phyloP scores from a whole-genome alignment of 2,329 filamentous ascomycete species.

The Cladosporium oxysporum region DNA sequence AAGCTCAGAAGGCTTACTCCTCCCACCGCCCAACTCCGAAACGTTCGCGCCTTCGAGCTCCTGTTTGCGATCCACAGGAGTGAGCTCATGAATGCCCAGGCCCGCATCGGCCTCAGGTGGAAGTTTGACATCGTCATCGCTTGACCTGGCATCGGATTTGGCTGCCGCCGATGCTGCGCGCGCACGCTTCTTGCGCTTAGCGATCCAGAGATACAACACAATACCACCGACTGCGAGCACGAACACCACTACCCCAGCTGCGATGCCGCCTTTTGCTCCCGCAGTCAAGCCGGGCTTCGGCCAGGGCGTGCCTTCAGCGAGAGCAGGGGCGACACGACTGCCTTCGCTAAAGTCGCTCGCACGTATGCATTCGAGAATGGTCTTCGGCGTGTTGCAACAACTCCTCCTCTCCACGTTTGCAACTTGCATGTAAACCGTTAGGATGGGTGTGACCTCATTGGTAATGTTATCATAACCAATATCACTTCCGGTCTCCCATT shows the following conservation, averaged over 20 bases:
- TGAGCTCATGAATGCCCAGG: not conserved
- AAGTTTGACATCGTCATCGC: constrained; percentile 3
- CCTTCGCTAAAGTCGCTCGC: constrained; percentile 1
- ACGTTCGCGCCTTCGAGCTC: not conserved
- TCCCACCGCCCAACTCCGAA: not conserved
- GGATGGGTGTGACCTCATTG: not conserved
- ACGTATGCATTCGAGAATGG: not conserved
- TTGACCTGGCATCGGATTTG: not conserved
- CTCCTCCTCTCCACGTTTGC: not conserved
- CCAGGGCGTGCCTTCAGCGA: not conserved
- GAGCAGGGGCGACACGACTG: not conserved
- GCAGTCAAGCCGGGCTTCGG: not conserved
- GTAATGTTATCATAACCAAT: not conserved
- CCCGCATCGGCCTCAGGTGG: constrained; percentile 7
- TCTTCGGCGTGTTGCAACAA: not conserved
- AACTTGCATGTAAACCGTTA: not conserved
- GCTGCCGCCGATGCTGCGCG: not conserved
- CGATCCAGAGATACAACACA: not conserved
- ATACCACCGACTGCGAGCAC: not conserved
- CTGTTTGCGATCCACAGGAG: not conserved
- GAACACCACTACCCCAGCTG: constrained; percentile 4
- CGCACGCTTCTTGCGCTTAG: constrained; percentile 13
- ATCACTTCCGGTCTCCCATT: not conserved
- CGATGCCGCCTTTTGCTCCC: constrained; percentile 4
- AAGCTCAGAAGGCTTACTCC: not conserved